These are phyloP conservation scores for Salvia sclarea DNA, from an alignment of 305 asterid genomes.

Conservation along the genomic window DNA sequence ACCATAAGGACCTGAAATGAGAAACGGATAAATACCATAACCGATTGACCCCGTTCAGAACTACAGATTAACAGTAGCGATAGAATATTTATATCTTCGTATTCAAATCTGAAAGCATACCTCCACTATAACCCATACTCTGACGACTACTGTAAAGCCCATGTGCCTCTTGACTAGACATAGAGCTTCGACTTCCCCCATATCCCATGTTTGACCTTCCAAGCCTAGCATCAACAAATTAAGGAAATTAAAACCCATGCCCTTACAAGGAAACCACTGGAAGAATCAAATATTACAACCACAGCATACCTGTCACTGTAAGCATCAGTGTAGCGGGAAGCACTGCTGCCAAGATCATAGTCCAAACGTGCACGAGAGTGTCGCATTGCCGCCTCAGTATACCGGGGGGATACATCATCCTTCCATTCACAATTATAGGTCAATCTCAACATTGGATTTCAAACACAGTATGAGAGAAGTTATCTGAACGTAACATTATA, in stretches of 20 bases:
- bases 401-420: constrained; percentile 91
- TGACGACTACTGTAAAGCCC: constrained; percentile 79
- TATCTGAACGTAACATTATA: neutral
- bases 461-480: neutral
- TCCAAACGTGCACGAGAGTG: constrained; percentile 93
- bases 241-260: neutral
- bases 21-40: constrained; percentile 12
- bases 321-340: constrained; percentile 81
- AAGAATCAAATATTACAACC: neutral
- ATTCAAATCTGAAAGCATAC: constrained; percentile 39
- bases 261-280: neutral
- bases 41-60: neutral
- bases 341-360: constrained; percentile 68
- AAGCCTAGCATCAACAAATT: constrained; percentile 43
- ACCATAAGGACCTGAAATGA: constrained; percentile 66
- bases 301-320: constrained; percentile 69
- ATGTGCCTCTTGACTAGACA: constrained; percentile 80
- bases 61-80: neutral
- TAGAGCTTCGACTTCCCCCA: constrained; percentile 72
- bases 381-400: constrained; percentile 73
- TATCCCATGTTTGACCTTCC: constrained; percentile 83
- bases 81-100: neutral
- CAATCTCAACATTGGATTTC: constrained; percentile 22
- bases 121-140: constrained; percentile 79
- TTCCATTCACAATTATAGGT: constrained; percentile 36